phyloP scores from a whole-genome alignment of 1,139 yeast species.

The Blastobotrys ciferrii region DNA sequence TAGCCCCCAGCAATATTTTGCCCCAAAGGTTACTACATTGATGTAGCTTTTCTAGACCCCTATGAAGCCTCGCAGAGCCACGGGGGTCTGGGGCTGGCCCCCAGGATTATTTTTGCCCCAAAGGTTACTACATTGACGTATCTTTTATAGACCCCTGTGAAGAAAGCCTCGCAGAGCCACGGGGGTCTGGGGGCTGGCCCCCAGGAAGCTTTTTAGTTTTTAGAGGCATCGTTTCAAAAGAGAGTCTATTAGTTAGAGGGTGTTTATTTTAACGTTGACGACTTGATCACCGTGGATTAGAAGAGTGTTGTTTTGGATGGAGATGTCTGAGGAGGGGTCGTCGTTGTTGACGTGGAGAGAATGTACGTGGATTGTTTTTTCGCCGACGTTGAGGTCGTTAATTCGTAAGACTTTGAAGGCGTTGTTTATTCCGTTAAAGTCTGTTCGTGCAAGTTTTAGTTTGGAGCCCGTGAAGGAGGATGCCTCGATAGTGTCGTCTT shows the following conservation, averaged over 20 bases:
- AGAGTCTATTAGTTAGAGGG: neutral
- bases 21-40: too few species aligned
- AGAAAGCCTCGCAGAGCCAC: too few species aligned
- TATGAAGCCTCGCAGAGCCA: too few species aligned
- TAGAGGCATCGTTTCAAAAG: too few species aligned
- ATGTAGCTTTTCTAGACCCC: too few species aligned
- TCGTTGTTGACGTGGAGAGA: neutral
- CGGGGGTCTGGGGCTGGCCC: too few species aligned
- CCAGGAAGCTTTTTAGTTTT: too few species aligned
- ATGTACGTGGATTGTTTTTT: neutral
- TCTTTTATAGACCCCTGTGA: too few species aligned
- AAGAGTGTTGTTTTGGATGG: slow-evolving; percentile 9
- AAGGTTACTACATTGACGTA: too few species aligned
- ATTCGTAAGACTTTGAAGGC: slow-evolving; percentile 6
- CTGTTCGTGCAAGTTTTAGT: neutral
- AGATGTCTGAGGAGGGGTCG: slow-evolving; percentile 9
- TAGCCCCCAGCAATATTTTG: too few species aligned
- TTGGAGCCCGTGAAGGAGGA: slow-evolving; percentile 4
- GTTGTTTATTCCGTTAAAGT: neutral
- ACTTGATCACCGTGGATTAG: slow-evolving; percentile 11
- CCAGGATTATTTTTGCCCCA: too few species aligned
- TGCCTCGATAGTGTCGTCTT: neutral
- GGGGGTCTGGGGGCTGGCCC: too few species aligned
- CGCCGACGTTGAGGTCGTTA: slow-evolving; percentile 16
- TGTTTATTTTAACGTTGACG: slow-evolving; percentile 2